Evolutionary conservation across 208 protist species (phyloP), one percentile per base, ranked within the genome.

Genomic region (Leptomonas pyrrhocoris): DNA sequence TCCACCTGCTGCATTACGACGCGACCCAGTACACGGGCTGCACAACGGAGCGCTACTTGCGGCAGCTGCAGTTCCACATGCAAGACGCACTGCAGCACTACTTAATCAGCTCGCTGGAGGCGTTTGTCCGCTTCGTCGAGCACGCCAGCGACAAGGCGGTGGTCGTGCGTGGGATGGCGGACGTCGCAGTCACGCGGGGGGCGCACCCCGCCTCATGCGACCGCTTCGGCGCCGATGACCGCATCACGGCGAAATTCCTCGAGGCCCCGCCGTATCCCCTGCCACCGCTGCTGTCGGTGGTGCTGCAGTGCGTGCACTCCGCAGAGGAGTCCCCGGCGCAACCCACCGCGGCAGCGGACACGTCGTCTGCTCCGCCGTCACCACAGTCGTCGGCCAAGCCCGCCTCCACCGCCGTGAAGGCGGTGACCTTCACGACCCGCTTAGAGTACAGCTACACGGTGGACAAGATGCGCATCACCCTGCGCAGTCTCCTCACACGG

Each of bases 1-100:
- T 97, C 15, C 83, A 92, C 82, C 65, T 99, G 11, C 21, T 90
- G 16, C 93, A 98, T 73, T 89, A 73, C 57, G 76, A 88, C 27
- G 68, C 85, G 59, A 88, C 97, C 30, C 86, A 92, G 45, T 99
- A 99, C 79, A 81, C 77, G 11, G 89, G 94, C 34, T 89, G 83
- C 49, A 99, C 98, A 68, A 95, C 98, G 9, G 94, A 98, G 71
- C 79, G 88, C 15, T 92, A 98, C 66, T 81, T 99, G 77, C 83
- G 65, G 51, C 86, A 84, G 38, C 74, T 99, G 54, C 92, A 92
- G 59, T 78, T 96, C 34, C 86, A 97, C 71, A 99, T 99, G 98
- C 83, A 98, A 74, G 93, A 97, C 66, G 68, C 88, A 0, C 72
- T 98, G 30, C 81, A 82, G 61, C 80, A 85, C 69, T 71, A 95